These are phyloP conservation scores for Ochetophila trinervis DNA, from an alignment of 306 rosid species.

Conservation along the genomic window DNA sequence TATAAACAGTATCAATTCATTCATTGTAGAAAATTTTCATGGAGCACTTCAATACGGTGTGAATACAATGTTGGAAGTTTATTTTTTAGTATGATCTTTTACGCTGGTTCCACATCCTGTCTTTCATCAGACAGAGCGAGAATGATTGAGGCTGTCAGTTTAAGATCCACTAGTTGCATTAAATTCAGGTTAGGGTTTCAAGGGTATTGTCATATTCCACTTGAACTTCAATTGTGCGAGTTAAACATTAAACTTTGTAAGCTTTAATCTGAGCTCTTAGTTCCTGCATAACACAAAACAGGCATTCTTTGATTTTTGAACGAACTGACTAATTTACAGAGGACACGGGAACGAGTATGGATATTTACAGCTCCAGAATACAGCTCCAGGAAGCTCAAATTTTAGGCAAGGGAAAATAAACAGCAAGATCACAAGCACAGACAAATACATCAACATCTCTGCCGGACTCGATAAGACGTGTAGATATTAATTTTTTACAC, in stretches of 20 bases:
- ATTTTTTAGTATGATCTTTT: too few relatives aligned
- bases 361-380: conserved; percentile 13
- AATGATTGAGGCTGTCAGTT: too few relatives aligned
- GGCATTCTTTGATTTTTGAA: background rate
- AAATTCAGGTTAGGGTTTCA: too few relatives aligned
- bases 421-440: conserved; percentile 2
- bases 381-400: background rate
- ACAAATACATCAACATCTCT: background rate
- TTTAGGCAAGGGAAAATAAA: background rate
- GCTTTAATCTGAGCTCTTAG: background rate
- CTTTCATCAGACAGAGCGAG: too few relatives aligned
- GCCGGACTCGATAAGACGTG: background rate
- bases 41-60: too few relatives aligned
- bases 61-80: too few relatives aligned
- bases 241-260: background rate
- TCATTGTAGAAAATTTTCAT: background rate
- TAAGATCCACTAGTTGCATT: too few relatives aligned
- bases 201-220: too few relatives aligned
- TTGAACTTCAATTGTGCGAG: too few relatives aligned
- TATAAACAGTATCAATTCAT: background rate
- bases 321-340: conserved; percentile 13
- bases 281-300: background rate
- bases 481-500: conserved; percentile 1
- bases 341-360: background rate
- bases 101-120: too few relatives aligned